Base-by-base conservation (phyloP, 2,329 filamentous ascomycete species). In the Clathrospora elynae region DNA sequence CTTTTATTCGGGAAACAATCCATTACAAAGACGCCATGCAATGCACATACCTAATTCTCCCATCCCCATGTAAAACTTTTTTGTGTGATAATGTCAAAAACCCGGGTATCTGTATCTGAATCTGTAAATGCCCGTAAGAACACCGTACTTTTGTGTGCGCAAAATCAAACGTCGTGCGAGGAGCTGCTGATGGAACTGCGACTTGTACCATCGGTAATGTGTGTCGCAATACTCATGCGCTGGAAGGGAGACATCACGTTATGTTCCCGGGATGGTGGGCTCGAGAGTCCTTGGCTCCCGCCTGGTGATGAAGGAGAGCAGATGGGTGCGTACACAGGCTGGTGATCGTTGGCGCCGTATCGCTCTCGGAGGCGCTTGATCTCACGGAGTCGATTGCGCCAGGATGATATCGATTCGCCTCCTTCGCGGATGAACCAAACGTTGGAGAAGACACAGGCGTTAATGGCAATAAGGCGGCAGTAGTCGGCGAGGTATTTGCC, bases 381-480 rank as follows among this genome's bases (percentile, higher is more conserved):
- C 66, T 92, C 88, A 34, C 87, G 83, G 9, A 97, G 79, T 34
- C 93, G 84, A 58, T 86, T 88, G 45, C 90, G 84, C 93, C 93
- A 97, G 6, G 89, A 88, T 8, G 90, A 93, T 19, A 93, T 79
- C 62, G 95, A 85, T 67, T 95, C 90, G 42, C 87, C 87, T 5
- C 85, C 86, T 51, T 87, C 82, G 32, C 84, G 80, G 60, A 83
- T 84, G 32, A 83, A 82, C 90, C 92, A 96, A n/a, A 96, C 91
- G 30, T 87, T 81, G 2, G 88, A 90, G 68, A 97, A 96, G 6
- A 97, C 89, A 10, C 89, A 95, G 0, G 93, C 91, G 63, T 96
- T 97, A 50, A 99, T 81, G 1, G 92, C 90, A 12, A 97, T 77
- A 32, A 96, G 84, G 24, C 93, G 85, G 38, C 96, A 88, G 64